Base-by-base conservation (phyloP, 1,284 basidiomycete genomes). In the Caloboletus firmus region DNA sequence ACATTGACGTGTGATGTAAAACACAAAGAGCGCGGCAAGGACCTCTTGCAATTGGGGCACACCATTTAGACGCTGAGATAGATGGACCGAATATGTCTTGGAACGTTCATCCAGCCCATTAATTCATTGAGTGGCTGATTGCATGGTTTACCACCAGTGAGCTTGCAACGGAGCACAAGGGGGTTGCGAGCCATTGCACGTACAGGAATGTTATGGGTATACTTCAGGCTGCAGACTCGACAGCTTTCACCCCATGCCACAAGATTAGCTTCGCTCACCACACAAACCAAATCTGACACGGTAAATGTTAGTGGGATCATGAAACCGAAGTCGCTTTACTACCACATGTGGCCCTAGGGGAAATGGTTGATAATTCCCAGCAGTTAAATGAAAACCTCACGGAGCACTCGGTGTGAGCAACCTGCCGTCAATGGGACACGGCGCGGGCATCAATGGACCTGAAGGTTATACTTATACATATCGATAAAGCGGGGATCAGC, bases 41-140 rank as follows among this genome's bases (percentile, higher is more conserved):
- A 46, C 31, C 37, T 55, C 31, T 52, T 26, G 44, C 60, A 59
- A 35, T 41, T 49, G 15, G 46, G 46, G 28, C 58, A 61, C n/a
- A 32, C 44, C 20, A 52, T 44, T 31, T 45, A 40, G 39, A 58
- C 40, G 10, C 51, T 43, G 15, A 61, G 49, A 22, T 61, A 49
- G 18, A 51, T 36, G 17, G 55, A 61, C 15, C 49, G 51, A 42
- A 60, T 41, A 5, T 61, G 59, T 44, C 59, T 58, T 13, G 55
- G 59, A 18, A 60, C 30, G 26, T 51, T 60, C 55, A 61, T 58
- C 55, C 55, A n/a, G n/a, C n/a, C n/a, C n/a, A n/a, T n/a, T n/a
- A n/a, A n/a, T n/a, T n/a, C n/a, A n/a, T n/a, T n/a, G n/a, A n/a
- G 46, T 2, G 46, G 30, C 30, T 42, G 57, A 9, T 22, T 18